Base-by-base conservation (phyloP, 176 grass and related monocot species). In the Avena atlantica region DNA sequence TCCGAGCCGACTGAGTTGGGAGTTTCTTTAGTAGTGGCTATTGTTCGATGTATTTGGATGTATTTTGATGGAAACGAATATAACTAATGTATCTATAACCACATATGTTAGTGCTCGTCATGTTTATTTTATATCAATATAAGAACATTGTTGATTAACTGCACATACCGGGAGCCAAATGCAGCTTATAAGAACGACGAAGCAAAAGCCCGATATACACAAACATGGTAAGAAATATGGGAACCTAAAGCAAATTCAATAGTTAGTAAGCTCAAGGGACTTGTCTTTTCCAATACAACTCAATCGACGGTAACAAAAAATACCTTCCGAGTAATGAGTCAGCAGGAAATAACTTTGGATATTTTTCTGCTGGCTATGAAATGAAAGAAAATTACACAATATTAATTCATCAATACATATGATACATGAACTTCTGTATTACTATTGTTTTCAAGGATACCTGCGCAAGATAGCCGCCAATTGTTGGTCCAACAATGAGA, bases 181-280 rank as follows among this genome's bases (percentile, higher is more conserved):
- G 74, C 88, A 94, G 31, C 90, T 89, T 91, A 97, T 81, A 16
- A 97, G 81, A 47, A 88, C 78, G 63, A 49, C n/a, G 52, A 88
- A 40, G 16, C 86, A 83, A 51, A 92, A 88, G 19, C 89, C 9
- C 6, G 92, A 92, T 79, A 91, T 84, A 79, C 68, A 85, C 69
- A 94, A 56, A 61, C 89, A 94, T 19, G 95, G 88, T 61, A 97
- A 83, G 48, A 94, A 92, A 80, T 97, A 94, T 5, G 95, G 95
- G 8, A 97, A 97, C 92, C 95, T 97, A 61, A 20, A 87, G 50
- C 37, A 68, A 25, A 64, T 27, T 6, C 52, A 59, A 0, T 31
- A 89, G 34, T 60, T 59, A 83, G 20, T 65, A 69, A 64, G 31
- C 47, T 27, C 8, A 34, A 56, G 74, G 8, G 3, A 51, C 4